phyloP scores from a whole-genome alignment of 1,139 yeast species.

The Diutina rugosa region DNA sequence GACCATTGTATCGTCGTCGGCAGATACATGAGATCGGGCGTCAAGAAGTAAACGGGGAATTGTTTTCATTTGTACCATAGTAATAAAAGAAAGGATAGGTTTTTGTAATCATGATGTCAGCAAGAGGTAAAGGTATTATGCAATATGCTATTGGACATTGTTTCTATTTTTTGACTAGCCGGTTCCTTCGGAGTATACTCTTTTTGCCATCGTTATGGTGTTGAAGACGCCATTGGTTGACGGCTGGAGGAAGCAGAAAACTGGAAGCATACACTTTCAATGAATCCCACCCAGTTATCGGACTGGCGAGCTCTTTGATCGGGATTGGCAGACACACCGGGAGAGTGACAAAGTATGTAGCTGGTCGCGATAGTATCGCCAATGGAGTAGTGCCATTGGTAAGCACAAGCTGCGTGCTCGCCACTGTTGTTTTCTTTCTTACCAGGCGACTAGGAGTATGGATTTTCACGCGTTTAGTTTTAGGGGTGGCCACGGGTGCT shows the following conservation, averaged over 20 bases:
- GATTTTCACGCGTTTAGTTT: background rate
- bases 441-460: background rate
- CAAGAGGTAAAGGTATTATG: too few species aligned
- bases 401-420: background rate
- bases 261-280: background rate
- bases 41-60: conserved; percentile 29
- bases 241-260: background rate
- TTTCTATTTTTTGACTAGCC: background rate
- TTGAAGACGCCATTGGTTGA: too few species aligned
- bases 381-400: background rate
- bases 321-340: background rate
- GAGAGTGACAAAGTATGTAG: background rate
- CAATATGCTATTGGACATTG: background rate
- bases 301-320: background rate
- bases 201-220: background rate
- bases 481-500: background rate
- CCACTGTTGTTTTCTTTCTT: background rate
- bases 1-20: conserved; percentile 99
- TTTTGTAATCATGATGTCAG: background rate
- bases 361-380: background rate
- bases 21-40: conserved; percentile 85
- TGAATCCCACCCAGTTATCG: background rate
- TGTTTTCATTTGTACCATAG: conserved; percentile 1
- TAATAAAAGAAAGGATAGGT: background rate
- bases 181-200: background rate